Evolutionary conservation across 2,329 filamentous ascomycete genomes (phyloP), one percentile per base, ranked within the genome.

Genomic region (Pleoardoris graminearum): DNA sequence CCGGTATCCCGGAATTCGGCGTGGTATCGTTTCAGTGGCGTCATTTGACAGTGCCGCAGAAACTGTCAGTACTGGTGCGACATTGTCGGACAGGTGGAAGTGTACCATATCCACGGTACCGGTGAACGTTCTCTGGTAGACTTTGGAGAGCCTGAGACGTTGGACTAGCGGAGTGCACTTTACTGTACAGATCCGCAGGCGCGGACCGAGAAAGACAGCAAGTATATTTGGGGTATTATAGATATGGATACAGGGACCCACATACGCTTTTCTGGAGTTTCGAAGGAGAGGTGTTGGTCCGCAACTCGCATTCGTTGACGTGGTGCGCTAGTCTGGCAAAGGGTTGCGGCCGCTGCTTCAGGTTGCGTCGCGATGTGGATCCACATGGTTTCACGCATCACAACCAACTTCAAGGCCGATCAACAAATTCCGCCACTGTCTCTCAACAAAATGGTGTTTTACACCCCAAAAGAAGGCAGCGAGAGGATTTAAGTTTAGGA

Each of bases 341-440:
- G 19, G 27, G 30, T 46, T 25, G 43, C 43, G 21, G 12, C 43
- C 43, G 41, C 27, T 44, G 41, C 41, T 44, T 44, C 41, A 44
- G 30, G 12, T 46, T 35, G 7, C 30, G 43, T 46, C 43, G 29
- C 30, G 8, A 35, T 35, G 43, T 46, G 30, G 30, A 46, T 5
- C 43, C 35, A 3, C 2, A 11, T 36, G 12, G 43, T 45, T 45
- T 45, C 42, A 45, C 27, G 8, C 30, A 46, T n/a, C n/a, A n/a
- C n/a, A 17, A 21, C 22, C 25, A 46, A 25, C 30, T 46, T 25
- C 27, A 14, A 35, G 21, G 30, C 43, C 7, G 30, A 36, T 35
- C 30, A 46, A 14, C 43, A 36, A 14, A 23, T 17, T 11, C n/a
- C n/a, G 30, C 30, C 30, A 16, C n/a, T 16, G 10, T 12, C 3